Conservation (phyloP, 2,329 filamentous ascomycete genomes). For the Delphinella strobiligena region DNA sequence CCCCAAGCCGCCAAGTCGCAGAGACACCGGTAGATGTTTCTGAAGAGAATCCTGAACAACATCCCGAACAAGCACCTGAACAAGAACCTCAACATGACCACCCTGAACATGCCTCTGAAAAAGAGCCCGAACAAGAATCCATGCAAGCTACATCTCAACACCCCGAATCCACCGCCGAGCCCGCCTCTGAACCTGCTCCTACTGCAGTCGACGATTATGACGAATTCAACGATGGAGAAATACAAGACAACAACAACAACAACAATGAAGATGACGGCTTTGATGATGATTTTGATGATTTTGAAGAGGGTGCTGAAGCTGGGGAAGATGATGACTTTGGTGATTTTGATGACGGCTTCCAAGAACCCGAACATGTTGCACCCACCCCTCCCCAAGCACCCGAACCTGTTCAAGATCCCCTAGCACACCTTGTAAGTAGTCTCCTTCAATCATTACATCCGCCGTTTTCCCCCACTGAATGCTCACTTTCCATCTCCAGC, state of each 20-base stretch:
- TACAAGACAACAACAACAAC: conserved; percentile 2
- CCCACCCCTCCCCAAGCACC: conserved; percentile 26
- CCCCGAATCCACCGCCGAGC: conserved; percentile 3
- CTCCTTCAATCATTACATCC: conserved; percentile 10
- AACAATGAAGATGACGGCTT: conserved; percentile 52
- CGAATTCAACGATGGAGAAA: background rate
- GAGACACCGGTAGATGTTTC: too few relatives aligned
- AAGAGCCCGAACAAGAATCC: background rate
- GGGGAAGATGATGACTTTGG: conserved; percentile 37
- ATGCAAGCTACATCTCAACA: conserved; percentile 2
- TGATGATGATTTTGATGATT: conserved; percentile 58
- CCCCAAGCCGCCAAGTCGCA: conserved; percentile 8
- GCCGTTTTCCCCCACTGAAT: background rate
- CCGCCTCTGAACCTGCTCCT: conserved; percentile 14
- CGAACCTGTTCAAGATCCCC: conserved; percentile 25
- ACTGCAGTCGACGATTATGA: conserved; percentile 44
- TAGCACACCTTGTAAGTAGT: conserved; percentile 37
- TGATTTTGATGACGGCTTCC: conserved; percentile 37
- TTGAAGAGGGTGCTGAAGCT: conserved; percentile 37
- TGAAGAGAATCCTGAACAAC: too few relatives aligned
- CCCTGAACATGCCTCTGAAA: too few relatives aligned
- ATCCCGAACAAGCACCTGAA: too few relatives aligned
- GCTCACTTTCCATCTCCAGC: conserved; percentile 6
- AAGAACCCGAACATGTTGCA: conserved; percentile 19
- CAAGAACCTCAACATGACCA: too few relatives aligned